Base-by-base conservation (phyloP, 2,329 filamentous ascomycete species). In the Microascus cirrosus region DNA sequence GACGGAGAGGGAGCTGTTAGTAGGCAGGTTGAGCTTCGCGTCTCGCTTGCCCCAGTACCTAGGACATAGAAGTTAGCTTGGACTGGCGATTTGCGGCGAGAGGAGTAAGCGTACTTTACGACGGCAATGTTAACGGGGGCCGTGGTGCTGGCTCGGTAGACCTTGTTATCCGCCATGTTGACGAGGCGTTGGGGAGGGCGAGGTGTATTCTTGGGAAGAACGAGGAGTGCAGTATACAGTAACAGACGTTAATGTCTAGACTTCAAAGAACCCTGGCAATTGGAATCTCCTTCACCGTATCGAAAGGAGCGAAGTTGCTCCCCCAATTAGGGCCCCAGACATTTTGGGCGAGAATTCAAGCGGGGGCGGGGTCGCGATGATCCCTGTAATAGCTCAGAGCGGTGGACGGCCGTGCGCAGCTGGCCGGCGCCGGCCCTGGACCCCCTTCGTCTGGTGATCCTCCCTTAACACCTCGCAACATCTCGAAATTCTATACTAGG, bases 71-170 rank as follows among this genome's bases (percentile, higher is more conserved):
- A 22, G 15, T 36, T 20, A 28, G 22, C 36, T 4, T 45, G 25
- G 6, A 24, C 7, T 45, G 11, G n/a, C 6, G 39, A n/a, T n/a
- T n/a, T n/a, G n/a, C n/a, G n/a, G n/a, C n/a, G n/a, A n/a, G n/a
- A n/a, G n/a, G n/a, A n/a, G n/a, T n/a, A n/a, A 58, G 45, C 71
- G 57, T 68, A 95, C 88, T 97, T 97, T 76, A 97, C 94, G 59
- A 97, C 92, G 63, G 93, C 93, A 70, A 97, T 97, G 78, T 97
- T 97, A 69, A 97, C 93, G 15, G 93, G 94, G 48, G 94, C 94
- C 62, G 92, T 97, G 60, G 94, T 96, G 78, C 89, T 96, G 65
- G 94, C 90, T 67, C 91, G 87, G 78, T 95, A 92, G 67, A 97
- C 81, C 59, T 77, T 78, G 57, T 66, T 73, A 64, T 78, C 77